phyloP scores from a whole-genome alignment of 164 flowering plant genomes.

The Stephania japonica region DNA sequence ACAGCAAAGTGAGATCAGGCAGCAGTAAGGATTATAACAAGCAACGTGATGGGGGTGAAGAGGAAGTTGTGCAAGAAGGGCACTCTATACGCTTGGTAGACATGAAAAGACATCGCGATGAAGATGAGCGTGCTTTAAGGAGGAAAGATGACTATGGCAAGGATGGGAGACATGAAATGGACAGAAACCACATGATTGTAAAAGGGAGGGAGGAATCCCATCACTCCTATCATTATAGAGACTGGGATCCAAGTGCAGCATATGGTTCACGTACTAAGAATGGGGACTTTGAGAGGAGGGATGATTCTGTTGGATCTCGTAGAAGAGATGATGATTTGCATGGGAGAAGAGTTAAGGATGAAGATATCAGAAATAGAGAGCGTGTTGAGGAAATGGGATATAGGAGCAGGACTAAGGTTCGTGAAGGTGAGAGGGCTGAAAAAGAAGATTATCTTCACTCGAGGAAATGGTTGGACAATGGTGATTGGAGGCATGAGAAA shows the following conservation, averaged over 20 bases:
- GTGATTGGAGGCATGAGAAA: constrained; percentile 62
- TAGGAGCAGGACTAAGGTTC: constrained; percentile 49
- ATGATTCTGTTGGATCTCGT: constrained; percentile 39
- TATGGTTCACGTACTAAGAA: constrained; percentile 33
- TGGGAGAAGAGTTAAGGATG: constrained; percentile 50
- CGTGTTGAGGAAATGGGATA: constrained; percentile 55
- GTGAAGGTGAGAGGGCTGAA: constrained; percentile 61
- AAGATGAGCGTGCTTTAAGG: constrained; percentile 39
- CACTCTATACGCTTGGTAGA: constrained; percentile 30
- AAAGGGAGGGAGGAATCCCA: constrained; percentile 56
- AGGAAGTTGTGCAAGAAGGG: constrained; percentile 68
- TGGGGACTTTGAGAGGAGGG: constrained; percentile 58
- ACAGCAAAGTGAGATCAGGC: constrained; percentile 73
- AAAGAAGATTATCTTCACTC: constrained; percentile 54
- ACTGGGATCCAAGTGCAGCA: constrained; percentile 41
- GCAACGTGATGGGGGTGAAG: constrained; percentile 51
- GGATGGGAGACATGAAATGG: constrained; percentile 42
- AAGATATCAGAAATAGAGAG: constrained; percentile 59
- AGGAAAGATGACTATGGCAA: constrained; percentile 42
- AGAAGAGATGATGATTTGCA: constrained; percentile 62
- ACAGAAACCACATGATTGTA: constrained; percentile 31
- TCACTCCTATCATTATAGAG: constrained; percentile 38
- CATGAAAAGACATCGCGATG: constrained; percentile 36
- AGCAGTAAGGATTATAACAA: constrained; percentile 60
- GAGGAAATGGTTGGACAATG: constrained; percentile 67